These are phyloP conservation scores for Cenchrus purpureus DNA, from an alignment of 176 grass and related monocot genomes.

Conservation along the genomic window DNA sequence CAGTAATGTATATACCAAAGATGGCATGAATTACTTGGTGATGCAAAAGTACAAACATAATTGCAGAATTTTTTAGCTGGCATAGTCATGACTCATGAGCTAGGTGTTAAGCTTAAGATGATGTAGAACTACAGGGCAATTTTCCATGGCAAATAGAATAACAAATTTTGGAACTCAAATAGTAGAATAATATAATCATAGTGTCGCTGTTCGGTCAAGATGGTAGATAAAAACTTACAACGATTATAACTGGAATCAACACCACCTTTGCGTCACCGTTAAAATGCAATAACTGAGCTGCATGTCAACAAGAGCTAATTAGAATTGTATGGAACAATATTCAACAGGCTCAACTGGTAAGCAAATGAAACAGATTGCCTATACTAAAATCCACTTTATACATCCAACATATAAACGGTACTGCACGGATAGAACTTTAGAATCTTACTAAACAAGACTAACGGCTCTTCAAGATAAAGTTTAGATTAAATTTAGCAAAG, in stretches of 20 bases:
- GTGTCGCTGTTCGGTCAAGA: constrained; percentile 22
- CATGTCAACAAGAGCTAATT: constrained; percentile 26
- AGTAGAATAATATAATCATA: not conserved
- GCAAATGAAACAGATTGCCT: not conserved
- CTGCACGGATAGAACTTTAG: not conserved
- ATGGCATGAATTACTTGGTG: not conserved
- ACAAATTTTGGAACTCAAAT: constrained; percentile 3
- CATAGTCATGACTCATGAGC: not conserved
- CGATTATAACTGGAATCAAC: constrained; percentile 79
- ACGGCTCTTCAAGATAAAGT: not conserved
- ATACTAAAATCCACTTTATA: not conserved
- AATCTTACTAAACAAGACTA: constrained; percentile 9
- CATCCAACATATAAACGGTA: not conserved
- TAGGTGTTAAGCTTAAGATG: not conserved
- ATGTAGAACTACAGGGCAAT: not conserved
- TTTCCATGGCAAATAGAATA: not conserved
- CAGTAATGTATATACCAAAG: not conserved
- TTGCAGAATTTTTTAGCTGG: not conserved
- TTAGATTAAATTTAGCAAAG: not conserved
- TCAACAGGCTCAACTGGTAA: not conserved
- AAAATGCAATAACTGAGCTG: constrained; percentile 77
- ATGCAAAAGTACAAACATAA: constrained; percentile 7
- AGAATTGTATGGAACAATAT: not conserved
- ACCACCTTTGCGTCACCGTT: constrained; percentile 77
- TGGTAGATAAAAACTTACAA: constrained; percentile 60